phyloP scores from a whole-genome alignment of 179 eudicot species.

The Pouteria campechiana region DNA sequence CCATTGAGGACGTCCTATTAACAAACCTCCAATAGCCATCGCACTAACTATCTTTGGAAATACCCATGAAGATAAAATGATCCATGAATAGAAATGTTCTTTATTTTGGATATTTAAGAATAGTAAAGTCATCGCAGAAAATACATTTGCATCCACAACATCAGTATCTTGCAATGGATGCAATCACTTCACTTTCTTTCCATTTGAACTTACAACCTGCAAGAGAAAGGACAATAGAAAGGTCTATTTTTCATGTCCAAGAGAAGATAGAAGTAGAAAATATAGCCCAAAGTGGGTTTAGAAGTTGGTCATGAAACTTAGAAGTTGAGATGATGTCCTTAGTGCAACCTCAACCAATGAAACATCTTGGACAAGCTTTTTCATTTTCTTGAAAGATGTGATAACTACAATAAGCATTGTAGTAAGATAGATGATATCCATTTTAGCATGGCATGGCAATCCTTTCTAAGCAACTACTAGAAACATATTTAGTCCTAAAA shows the following conservation, averaged over 20 bases:
- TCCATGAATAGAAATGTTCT: no score
- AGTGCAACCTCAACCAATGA: constrained; percentile 58
- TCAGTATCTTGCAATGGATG: constrained; percentile 50
- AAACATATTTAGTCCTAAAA: no score
- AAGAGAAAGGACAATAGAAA: constrained; percentile 10
- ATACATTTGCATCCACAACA: constrained; percentile 60
- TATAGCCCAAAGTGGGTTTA: not conserved
- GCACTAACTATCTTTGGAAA: no score
- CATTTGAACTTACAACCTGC: constrained; percentile 69
- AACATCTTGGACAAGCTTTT: constrained; percentile 53
- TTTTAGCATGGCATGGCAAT: no score
- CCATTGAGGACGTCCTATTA: no score
- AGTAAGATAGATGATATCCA: constrained; percentile 12
- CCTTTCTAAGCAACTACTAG: no score
- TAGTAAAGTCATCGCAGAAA: no score
- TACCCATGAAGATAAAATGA: no score
- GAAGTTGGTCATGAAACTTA: no score
- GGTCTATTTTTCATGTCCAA: not conserved
- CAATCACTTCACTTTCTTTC: constrained; percentile 72
- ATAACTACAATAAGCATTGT: constrained; percentile 77
- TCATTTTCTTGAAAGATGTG: constrained; percentile 77
- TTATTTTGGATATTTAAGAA: no score
- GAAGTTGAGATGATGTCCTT: constrained; percentile 66
- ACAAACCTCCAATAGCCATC: no score
- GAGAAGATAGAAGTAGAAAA: not conserved